Percentiles rank a stretch among this genome's conserved stretches.
phyloP scores from a whole-genome alignment of 148 eudicot species.

The Rhododendron williamsianum region DNA sequence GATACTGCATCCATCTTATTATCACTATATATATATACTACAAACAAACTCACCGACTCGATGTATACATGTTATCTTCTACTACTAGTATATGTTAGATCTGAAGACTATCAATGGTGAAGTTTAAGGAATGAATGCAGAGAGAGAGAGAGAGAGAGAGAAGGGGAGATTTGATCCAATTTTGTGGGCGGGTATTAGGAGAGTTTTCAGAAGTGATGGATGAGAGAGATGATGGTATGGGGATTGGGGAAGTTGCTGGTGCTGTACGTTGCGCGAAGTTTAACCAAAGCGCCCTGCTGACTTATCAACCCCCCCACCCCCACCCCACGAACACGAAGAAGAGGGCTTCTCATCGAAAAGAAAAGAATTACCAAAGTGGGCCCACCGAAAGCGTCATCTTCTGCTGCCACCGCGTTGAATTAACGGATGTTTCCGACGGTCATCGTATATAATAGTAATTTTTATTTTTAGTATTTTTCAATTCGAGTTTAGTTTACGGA shows the following conservation, averaged over 20 bases:
- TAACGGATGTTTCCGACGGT: background rate
- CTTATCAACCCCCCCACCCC: background rate
- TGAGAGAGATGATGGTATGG: background rate
- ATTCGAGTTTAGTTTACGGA: no score
- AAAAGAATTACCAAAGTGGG: background rate
- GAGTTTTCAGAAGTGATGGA: background rate
- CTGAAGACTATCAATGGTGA: background rate
- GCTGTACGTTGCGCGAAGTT: background rate
- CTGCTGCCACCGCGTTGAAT: background rate
- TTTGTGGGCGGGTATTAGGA: background rate
- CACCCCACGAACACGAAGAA: background rate
- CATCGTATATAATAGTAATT: no score
- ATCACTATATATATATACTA: background rate
- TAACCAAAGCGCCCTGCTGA: background rate
- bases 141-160: background rate
- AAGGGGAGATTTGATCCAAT: background rate
- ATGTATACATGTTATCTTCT: background rate
- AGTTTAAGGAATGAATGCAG: background rate
- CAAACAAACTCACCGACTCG: background rate
- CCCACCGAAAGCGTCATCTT: background rate
- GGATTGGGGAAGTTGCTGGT: background rate
- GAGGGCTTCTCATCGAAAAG: background rate
- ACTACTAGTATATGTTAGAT: background rate
- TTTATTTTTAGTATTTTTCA: no score
- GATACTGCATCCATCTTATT: constrained; percentile 26